phyloP scores from a whole-genome alignment of 2,329 filamentous ascomycete species.

The Magnaporthiopsis poae region DNA sequence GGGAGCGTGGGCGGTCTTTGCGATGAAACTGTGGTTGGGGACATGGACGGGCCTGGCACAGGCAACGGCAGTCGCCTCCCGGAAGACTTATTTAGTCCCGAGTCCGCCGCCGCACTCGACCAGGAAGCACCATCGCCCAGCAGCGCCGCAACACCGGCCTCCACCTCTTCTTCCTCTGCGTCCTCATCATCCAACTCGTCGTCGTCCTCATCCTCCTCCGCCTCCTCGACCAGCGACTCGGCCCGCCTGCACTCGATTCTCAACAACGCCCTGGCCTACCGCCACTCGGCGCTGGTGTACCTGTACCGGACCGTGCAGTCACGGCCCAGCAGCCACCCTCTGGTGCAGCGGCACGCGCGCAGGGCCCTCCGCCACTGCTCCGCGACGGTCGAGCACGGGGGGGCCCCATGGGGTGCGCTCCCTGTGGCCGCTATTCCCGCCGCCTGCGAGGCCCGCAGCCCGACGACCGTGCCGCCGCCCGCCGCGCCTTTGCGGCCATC shows the following conservation, averaged over 20 bases:
- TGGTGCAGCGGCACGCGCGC: constrained; percentile 45
- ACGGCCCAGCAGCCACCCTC: constrained; percentile 33
- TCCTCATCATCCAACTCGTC: background rate
- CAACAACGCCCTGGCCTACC: constrained; percentile 51
- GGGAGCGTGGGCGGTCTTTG: background rate
- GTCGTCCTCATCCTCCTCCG: background rate
- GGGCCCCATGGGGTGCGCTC: constrained; percentile 54
- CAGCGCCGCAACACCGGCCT: constrained; percentile 5
- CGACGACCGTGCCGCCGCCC: constrained; percentile 42
- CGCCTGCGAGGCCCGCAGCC: constrained; percentile 45
- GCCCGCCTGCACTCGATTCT: constrained; percentile 42
- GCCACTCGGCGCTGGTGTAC: constrained; percentile 48
- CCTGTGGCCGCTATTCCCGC: constrained; percentile 56
- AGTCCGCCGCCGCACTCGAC: background rate
- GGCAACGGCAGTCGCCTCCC: background rate
- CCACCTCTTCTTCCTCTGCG: background rate
- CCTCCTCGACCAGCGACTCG: constrained; percentile 12
- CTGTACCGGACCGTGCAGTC: constrained; percentile 46
- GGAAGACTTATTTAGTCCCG: background rate
- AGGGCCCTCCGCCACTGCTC: constrained; percentile 43
- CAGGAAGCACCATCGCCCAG: constrained; percentile 5
- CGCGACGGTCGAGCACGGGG: constrained; percentile 42
- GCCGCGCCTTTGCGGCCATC: constrained; percentile 41
- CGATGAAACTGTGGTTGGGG: background rate
- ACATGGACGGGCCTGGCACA: background rate